These are phyloP conservation scores for Globisporangium okanoganense DNA, from an alignment of 352 stramenopile species.

Conservation along the genomic window DNA sequence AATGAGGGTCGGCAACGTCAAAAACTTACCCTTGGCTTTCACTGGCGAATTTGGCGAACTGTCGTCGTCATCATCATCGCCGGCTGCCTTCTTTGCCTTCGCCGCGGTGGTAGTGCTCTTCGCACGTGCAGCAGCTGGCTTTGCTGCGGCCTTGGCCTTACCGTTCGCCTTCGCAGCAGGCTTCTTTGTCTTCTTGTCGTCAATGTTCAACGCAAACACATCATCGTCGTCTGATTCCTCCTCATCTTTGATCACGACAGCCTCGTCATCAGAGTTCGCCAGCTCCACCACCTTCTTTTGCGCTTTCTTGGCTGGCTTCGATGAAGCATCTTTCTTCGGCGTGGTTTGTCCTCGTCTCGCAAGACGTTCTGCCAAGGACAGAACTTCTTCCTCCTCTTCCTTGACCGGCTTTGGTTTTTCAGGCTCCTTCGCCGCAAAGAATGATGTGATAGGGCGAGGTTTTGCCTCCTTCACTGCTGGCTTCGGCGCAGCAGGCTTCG, in stretches of 20 bases:
- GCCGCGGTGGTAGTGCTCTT: conserved; percentile 26
- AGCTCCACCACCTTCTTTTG: conserved; percentile 34
- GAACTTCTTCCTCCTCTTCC: conserved; percentile 55
- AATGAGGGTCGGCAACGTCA: neutral
- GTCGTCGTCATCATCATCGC: conserved; percentile 16
- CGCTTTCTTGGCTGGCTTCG: conserved; percentile 23
- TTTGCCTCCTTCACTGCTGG: conserved; percentile 21
- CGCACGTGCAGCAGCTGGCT: conserved; percentile 13
- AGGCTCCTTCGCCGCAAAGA: conserved; percentile 42
- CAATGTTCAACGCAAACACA: conserved; percentile 70
- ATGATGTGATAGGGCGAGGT: conserved; percentile 32
- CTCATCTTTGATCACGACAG: conserved; percentile 6
- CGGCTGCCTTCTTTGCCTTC: conserved; percentile 24
- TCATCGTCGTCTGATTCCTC: conserved; percentile 50
- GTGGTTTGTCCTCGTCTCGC: conserved; percentile 46
- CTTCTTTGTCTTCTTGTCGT: conserved; percentile 33
- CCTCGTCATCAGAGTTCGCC: conserved; percentile 42
- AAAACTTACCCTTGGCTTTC: conserved; percentile 23
- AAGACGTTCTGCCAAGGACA: conserved; percentile 71
- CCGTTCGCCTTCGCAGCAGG: conserved; percentile 33
- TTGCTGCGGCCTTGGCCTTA: conserved; percentile 12
- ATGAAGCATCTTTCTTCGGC: conserved; percentile 31
- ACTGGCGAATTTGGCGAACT: conserved; percentile 16
- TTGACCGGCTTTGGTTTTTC: conserved; percentile 20
- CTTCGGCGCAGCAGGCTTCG: conserved; percentile 23